Conservation (phyloP, 2,329 filamentous ascomycete species). For the Botrytis squamosa region DNA sequence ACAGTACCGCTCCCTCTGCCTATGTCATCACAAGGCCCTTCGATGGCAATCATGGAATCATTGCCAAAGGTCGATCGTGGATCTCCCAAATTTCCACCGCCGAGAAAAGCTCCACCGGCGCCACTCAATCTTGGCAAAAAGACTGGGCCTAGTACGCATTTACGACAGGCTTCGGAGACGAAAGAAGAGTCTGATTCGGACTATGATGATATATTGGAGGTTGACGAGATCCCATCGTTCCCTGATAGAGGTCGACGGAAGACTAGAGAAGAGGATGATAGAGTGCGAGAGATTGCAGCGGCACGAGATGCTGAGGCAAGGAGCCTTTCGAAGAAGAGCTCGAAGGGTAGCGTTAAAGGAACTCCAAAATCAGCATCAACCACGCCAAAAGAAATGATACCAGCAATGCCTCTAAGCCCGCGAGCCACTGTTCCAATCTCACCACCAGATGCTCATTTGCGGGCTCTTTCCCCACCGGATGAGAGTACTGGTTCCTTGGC, state of each 20-base stretch:
- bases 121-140: constrained; percentile 68
- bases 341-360: constrained; percentile 48
- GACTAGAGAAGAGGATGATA: constrained; percentile 85
- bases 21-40: constrained; percentile 29
- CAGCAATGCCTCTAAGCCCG: constrained; percentile 44
- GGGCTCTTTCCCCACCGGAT: constrained; percentile 40
- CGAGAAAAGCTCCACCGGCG: constrained; percentile 80
- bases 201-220: constrained; percentile 75
- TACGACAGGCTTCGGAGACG: constrained; percentile 45
- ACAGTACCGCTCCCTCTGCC: constrained; percentile 34
- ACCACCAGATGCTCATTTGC: constrained; percentile 37
- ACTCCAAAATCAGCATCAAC: constrained; percentile 39
- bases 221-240: constrained; percentile 58
- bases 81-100: constrained; percentile 55
- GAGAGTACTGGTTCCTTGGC: constrained; percentile 50
- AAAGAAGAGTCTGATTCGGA: constrained; percentile 74
- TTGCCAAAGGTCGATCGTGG: constrained; percentile 45
- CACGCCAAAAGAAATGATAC: constrained; percentile 45
- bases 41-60: constrained; percentile 45
- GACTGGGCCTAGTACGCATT: constrained; percentile 43
- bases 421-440: constrained; percentile 39
- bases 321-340: constrained; percentile 73
- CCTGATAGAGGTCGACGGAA: constrained; percentile 70
- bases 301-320: constrained; percentile 66
- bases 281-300: constrained; percentile 68